Base-by-base conservation (phyloP, 1,139 yeast species). In the Citeromyces hawaiiensis region DNA sequence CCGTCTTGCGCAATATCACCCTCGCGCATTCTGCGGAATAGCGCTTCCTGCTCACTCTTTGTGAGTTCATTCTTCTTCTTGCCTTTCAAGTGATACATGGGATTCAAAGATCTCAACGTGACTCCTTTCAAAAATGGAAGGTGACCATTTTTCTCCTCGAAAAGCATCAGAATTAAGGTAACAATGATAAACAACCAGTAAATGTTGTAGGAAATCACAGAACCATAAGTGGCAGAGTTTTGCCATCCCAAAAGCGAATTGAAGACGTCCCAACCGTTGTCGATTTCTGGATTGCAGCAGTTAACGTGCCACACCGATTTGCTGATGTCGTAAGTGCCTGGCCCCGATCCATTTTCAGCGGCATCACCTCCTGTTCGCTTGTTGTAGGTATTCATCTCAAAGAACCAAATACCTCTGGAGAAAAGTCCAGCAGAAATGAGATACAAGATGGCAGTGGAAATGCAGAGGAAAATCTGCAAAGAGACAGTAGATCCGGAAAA, bases 261-360 rank as follows among this genome's bases (percentile, higher is more conserved):
- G 70, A 87, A 86, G 45, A 87, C 75, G 73, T 83, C 93, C 95
- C 95, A 87, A 63, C 93, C 93, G 45, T 83, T 79, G 56, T 86
- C 94, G 38, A 68, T 68, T 60, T 79, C 83, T 31, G 94, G 94
- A 62, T 85, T 86, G 64, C 96, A 87, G 63, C 96, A 87, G 67
- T 87, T 86, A 45, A 87, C 88, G 59, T 87, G 96, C 86, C 94
- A 87, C 14, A 87, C 95, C 7, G 85, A 63, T 52, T 72, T 69
- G 42, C 66, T 53, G 49, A 86, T 74, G 58, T 87, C 80, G 59
- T 87, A 87, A 35, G 95, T 78, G 54, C 96, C 96, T 38, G 94
- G 88, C 49, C 96, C 96, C 39, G 83, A 73, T 49, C 96, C 96
- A 49, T 68, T 64, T 63, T 87, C 96, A 35, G 91, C 68, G 33